Conservation (phyloP, 305 asterid genomes). For the Stenogyne calaminthoides region DNA sequence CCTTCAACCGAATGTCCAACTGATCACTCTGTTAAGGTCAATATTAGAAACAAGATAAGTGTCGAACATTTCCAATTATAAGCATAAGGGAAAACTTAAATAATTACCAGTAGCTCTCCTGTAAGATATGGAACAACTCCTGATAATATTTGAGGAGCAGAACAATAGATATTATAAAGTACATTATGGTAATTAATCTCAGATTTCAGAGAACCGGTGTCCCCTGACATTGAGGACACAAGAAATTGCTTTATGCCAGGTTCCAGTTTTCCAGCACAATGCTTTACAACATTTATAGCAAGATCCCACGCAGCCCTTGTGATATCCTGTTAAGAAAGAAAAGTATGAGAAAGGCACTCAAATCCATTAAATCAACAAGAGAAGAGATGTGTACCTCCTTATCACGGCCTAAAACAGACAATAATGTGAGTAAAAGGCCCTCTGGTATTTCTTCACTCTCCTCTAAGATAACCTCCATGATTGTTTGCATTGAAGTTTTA, state of each 20-base stretch:
- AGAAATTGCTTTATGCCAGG: constrained; percentile 85
- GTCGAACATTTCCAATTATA: constrained; percentile 27
- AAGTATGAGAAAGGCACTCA: constrained; percentile 19
- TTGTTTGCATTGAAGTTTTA: constrained; percentile 87
- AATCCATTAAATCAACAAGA: constrained; percentile 24
- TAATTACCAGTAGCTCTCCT: constrained; percentile 92
- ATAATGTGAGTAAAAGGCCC: constrained; percentile 63
- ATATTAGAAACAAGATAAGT: constrained; percentile 32
- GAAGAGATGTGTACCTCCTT: constrained; percentile 50
- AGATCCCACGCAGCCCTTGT: constrained; percentile 76
- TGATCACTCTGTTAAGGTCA: constrained; percentile 78
- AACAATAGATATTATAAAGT: constrained; percentile 74
- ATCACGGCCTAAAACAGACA: constrained; percentile 85
- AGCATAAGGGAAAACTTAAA: constrained; percentile 19
- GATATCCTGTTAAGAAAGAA: constrained; percentile 55
- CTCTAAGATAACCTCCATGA: constrained; percentile 87
- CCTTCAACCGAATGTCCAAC: constrained; percentile 75
- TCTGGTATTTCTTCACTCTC: constrained; percentile 93
- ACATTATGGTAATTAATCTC: constrained; percentile 75
- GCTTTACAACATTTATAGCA: constrained; percentile 80
- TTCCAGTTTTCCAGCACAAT: constrained; percentile 86
- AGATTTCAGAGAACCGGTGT: constrained; percentile 52
- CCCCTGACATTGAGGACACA: constrained; percentile 88
- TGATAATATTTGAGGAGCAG: constrained; percentile 82
- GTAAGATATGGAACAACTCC: constrained; percentile 94